These are phyloP conservation scores for Apostasia ramifera DNA, from an alignment of 106 monocot species.

Conservation along the genomic window DNA sequence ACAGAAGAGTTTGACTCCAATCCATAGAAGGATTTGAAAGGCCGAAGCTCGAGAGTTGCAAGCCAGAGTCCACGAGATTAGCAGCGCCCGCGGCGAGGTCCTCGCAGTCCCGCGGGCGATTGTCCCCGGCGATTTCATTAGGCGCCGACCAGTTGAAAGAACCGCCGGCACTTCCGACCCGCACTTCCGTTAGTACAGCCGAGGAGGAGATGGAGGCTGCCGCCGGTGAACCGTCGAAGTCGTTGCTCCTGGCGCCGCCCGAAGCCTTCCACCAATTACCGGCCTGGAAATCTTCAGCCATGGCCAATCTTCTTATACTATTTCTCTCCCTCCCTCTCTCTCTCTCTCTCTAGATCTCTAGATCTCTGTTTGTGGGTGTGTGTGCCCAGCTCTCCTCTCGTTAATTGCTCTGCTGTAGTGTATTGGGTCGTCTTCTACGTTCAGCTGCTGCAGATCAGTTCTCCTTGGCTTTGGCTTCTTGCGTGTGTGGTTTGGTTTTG, in stretches of 20 bases:
- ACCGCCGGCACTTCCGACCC: too few relatives aligned
- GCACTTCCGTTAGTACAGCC: too few relatives aligned
- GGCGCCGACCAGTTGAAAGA: too few relatives aligned
- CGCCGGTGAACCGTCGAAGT: background rate
- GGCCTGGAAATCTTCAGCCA: slow-evolving; percentile 4
- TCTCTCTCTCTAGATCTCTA: background rate
- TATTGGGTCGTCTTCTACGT: background rate
- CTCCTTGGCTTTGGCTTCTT: background rate
- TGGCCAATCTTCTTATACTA: background rate
- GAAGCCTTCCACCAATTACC: background rate
- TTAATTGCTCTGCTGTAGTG: background rate
- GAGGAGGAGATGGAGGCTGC: background rate
- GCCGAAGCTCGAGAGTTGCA: too few relatives aligned
- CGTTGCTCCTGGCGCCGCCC: background rate
- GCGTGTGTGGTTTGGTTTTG: too few relatives aligned
- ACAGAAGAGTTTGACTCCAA: slow-evolving; percentile 6
- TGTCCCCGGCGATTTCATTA: too few relatives aligned
- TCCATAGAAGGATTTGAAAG: background rate
- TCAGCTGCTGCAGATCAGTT: background rate
- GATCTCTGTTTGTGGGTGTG: background rate
- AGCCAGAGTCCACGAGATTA: too few relatives aligned
- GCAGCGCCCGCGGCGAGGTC: too few relatives aligned
- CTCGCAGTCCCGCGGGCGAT: too few relatives aligned
- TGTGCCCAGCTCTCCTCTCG: background rate
- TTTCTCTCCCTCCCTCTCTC: background rate